Evolutionary conservation across 768 basidiomycete species (phyloP), one percentile per base, ranked within the genome.

Genomic region (Kwoniella botswanensis): DNA sequence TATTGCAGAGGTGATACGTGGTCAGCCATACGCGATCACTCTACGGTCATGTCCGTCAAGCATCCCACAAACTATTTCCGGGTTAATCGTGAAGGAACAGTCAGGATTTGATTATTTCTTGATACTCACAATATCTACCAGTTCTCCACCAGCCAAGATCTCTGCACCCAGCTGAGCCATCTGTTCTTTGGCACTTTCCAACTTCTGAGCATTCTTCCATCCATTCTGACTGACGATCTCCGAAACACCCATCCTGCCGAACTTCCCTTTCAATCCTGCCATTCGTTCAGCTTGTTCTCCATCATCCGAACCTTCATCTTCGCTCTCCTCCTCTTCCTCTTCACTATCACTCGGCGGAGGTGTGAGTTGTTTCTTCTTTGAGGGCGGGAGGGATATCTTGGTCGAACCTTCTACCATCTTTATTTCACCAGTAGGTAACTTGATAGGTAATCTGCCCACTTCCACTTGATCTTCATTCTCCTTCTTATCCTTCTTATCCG

Each of bases 111-210:
- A 18, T 41, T 6, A 60, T 26, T 26, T 26, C 24, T 26, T 35
- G 35, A 35, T 35, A 86, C 91, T 79, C 81, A 97, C 95, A 71
- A 90, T 93, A 79, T 93, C 94, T 22, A 84, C 73, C 52, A 84
- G 65, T 85, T 99, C 97, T 26, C 96, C 96, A 73, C 98, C 96
- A 24, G 92, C 88, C 59, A 97, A 85, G 65, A 98, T 92, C 76
- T 98, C 96, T 79, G 97, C 93, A 81, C 94, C 97, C 42, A 98
- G 89, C 35, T 88, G 86, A 1, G 94, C 97, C 72, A 98, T 93
- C 85, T 98, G 94, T 79, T 97, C 94, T 77, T 96, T 93, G 15
- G 95, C 95, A 53, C 86, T 86, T 74, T 89, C 89, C 73, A 97
- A 78, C 79, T 67, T 84, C 80, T 70, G 84, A 78, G 66, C 77